Evolutionary conservation across 2,329 filamentous ascomycete genomes (phyloP).

Genomic region (Lecanicillium sp.): DNA sequence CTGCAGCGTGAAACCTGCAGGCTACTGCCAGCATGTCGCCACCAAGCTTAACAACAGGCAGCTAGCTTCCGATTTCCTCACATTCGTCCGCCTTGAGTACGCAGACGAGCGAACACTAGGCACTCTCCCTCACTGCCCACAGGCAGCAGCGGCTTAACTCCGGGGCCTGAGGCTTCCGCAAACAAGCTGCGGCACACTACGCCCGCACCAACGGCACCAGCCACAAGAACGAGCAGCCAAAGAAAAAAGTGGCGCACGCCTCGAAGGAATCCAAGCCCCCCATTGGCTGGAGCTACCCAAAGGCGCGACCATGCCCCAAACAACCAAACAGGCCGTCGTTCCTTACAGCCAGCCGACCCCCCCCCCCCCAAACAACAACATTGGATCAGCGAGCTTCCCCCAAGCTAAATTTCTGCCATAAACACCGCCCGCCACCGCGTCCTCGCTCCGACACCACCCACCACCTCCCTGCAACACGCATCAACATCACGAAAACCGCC

Average conservation of each 20-base stretch:
- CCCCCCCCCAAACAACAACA: constrained; percentile 9
- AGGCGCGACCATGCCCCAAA: background rate
- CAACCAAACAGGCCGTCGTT: constrained; percentile 4
- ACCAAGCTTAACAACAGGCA: no score
- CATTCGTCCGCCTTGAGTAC: no score
- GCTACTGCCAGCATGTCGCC: no score
- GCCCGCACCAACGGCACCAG: constrained; percentile 3
- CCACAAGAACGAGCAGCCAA: no score
- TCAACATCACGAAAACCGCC: background rate
- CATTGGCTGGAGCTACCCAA: constrained; percentile 1
- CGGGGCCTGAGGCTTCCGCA: constrained; percentile 5
- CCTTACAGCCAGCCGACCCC: constrained; percentile 3
- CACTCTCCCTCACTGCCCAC: no score
- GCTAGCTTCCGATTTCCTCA: no score
- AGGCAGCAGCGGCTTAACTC: no score
- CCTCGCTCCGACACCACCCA: constrained; percentile 6
- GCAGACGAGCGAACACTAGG: no score
- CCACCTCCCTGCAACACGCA: constrained; percentile 3
- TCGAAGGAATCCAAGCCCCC: background rate
- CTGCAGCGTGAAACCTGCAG: no score
- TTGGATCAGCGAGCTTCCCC: constrained; percentile 4
- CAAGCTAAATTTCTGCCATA: constrained; percentile 11
- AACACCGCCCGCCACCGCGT: constrained; percentile 9
- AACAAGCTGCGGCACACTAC: constrained; percentile 8
- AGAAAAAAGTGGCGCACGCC: constrained; percentile 5